Evolutionary conservation across 345 rosid genomes (phyloP).

Genomic region (Brassica incana): DNA sequence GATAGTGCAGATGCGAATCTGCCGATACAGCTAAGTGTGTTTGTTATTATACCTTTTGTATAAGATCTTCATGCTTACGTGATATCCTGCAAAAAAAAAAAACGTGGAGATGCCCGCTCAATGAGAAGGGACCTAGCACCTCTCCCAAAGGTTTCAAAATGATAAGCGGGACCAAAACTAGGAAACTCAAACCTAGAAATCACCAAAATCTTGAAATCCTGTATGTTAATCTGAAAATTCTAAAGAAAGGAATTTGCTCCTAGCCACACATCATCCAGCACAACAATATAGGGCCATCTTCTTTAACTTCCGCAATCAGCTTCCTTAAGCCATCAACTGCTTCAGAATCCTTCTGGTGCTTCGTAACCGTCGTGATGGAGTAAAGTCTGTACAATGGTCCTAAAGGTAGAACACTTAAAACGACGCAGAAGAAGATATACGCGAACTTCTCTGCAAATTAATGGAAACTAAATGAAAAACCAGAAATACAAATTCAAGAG

Average conservation of each 20-base stretch:
- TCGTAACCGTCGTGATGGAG: constrained; percentile 16
- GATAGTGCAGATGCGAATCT: too few species aligned
- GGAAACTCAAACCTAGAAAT: constrained; percentile 58
- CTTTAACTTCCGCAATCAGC: constrained; percentile 20
- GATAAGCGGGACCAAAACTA: constrained; percentile 31
- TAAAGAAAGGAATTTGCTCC: constrained; percentile 44
- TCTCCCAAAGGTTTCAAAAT: constrained; percentile 41
- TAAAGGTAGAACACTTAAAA: constrained; percentile 43
- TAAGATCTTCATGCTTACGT: constrained; percentile 28
- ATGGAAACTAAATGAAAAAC: constrained; percentile 19
- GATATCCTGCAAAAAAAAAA: too few species aligned
- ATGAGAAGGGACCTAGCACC: constrained; percentile 48
- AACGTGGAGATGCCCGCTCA: too few species aligned
- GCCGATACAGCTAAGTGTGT: background rate
- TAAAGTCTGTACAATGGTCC: constrained; percentile 40
- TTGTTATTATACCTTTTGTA: constrained; percentile 36
- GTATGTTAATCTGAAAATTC: constrained; percentile 28
- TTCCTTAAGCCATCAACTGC: constrained; percentile 32
- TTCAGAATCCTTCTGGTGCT: constrained; percentile 23
- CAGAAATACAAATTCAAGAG: background rate
- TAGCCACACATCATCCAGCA: constrained; percentile 68
- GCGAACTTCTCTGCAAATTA: constrained; percentile 47
- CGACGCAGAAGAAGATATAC: constrained; percentile 51
- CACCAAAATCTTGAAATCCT: constrained; percentile 55
- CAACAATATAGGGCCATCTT: constrained; percentile 45